Conservation (phyloP, 495 filamentous ascomycete genomes). For the Geoglossum glabrum region DNA sequence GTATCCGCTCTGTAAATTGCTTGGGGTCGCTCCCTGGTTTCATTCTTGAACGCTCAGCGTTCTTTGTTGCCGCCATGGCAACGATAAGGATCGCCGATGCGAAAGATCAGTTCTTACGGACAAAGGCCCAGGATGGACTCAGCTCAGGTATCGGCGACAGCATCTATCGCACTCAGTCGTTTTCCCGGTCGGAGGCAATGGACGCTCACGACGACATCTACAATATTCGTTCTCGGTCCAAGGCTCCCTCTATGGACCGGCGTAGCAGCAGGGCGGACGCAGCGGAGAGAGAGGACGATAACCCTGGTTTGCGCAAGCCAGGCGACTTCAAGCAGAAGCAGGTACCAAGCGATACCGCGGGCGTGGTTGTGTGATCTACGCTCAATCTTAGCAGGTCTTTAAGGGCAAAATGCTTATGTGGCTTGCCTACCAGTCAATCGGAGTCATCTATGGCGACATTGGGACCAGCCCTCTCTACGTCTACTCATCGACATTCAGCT, state of each 20-base stretch:
- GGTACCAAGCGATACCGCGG: not conserved
- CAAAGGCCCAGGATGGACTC: not conserved
- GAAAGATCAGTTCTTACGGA: not conserved
- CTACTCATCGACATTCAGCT: conserved; percentile 46
- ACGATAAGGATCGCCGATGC: not conserved
- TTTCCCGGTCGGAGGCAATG: not conserved
- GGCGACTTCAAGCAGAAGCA: not conserved
- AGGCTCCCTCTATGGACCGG: not conserved
- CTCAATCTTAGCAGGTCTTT: not conserved
- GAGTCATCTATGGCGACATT: conserved; percentile 60
- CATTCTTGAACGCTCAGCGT: no score
- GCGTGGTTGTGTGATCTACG: not conserved
- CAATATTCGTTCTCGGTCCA: not conserved
- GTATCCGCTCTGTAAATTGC: no score
- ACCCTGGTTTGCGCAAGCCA: not conserved
- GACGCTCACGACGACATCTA: not conserved
- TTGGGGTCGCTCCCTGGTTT: no score
- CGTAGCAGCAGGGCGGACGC: not conserved
- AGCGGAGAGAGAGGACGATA: no score
- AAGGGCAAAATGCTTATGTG: not conserved
- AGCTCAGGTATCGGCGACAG: not conserved
- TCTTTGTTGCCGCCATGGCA: not conserved
- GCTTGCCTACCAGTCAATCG: conserved; percentile 47
- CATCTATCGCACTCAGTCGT: not conserved
- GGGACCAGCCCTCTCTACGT: conserved; percentile 58